phyloP scores from a whole-genome alignment of 116 monocot species.

The Iris pallida region DNA sequence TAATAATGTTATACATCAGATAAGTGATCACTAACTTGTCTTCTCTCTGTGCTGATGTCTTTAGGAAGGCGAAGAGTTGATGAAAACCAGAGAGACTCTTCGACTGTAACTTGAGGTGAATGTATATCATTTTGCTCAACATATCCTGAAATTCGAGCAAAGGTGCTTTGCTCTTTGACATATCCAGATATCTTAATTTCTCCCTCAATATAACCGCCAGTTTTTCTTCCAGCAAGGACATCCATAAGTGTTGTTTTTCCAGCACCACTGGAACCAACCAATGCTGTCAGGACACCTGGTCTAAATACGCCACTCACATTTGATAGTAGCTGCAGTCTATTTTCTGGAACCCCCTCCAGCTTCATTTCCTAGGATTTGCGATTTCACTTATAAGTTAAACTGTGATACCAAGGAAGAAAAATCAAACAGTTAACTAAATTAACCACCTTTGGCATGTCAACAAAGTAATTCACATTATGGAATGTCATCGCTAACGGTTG shows the following conservation, averaged over 20 bases:
- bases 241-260: slow-evolving; percentile 15
- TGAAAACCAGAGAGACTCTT: slow-evolving; percentile 8
- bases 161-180: slow-evolving; percentile 6
- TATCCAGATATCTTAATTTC: slow-evolving; percentile 7
- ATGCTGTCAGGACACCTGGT: slow-evolving; percentile 10
- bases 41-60: slow-evolving; percentile 2
- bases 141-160: slow-evolving; percentile 11
- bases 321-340: slow-evolving; percentile 3
- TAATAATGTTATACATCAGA: not conserved
- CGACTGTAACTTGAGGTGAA: slow-evolving; percentile 5
- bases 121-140: slow-evolving; percentile 14
- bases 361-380: slow-evolving; percentile 26
- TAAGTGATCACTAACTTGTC: slow-evolving; percentile 19
- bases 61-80: not conserved
- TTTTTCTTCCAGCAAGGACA: slow-evolving; percentile 12
- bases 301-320: slow-evolving; percentile 10
- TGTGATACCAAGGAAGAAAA: not conserved
- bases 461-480: slow-evolving; percentile 42
- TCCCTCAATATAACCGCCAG: slow-evolving; percentile 8
- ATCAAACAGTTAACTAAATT: not conserved
- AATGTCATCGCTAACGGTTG: slow-evolving; percentile 3
- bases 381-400: not conserved
- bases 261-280: slow-evolving; percentile 11
- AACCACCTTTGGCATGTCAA: slow-evolving; percentile 44
- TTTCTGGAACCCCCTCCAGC: not conserved